A percentile compares a stretch with the other conserved stretches of the same genome.
Conservation (phyloP, 805 yeast species). For the Candida adriatica region DNA sequence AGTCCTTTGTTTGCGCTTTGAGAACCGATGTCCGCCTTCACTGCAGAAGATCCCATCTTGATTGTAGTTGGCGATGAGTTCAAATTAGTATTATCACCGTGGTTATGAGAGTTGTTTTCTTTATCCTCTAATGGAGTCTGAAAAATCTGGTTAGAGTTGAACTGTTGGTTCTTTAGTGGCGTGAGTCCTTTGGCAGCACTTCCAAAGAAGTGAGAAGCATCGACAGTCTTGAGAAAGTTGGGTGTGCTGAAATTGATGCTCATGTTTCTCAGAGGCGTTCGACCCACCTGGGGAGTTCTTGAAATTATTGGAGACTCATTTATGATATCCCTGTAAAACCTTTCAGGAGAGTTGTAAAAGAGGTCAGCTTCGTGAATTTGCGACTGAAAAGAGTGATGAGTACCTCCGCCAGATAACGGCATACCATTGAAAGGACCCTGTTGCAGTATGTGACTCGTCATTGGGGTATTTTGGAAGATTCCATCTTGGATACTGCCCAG, state of each 20-base stretch:
- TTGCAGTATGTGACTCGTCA: conserved; percentile 18
- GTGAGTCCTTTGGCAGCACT: conserved; percentile 14
- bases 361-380: conserved; percentile 9
- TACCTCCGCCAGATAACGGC: not conserved
- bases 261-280: conserved; percentile 21
- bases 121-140: conserved; percentile 16
- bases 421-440: conserved; percentile 5
- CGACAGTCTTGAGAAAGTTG: conserved; percentile 19
- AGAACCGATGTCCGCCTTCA: conserved; percentile 14
- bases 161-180: conserved; percentile 21
- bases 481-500: conserved; percentile 22
- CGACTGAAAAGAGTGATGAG: conserved; percentile 1
- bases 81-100: conserved; percentile 10
- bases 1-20: conserved; percentile 5
- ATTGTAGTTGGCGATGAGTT: conserved; percentile 25
- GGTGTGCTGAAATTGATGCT: conserved; percentile 22
- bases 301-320: conserved; percentile 22
- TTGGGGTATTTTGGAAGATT: conserved; percentile 21
- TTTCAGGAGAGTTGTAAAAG: conserved; percentile 22
- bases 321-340: conserved; percentile 23
- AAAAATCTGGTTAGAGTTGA: conserved; percentile 15
- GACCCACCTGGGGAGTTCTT: conserved; percentile 20
- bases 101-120: conserved; percentile 7
- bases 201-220: conserved; percentile 6
- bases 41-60: conserved; percentile 23